phyloP scores from a whole-genome alignment of 1,284 basidiomycete genomes.

The Wolfiporia cocos region DNA sequence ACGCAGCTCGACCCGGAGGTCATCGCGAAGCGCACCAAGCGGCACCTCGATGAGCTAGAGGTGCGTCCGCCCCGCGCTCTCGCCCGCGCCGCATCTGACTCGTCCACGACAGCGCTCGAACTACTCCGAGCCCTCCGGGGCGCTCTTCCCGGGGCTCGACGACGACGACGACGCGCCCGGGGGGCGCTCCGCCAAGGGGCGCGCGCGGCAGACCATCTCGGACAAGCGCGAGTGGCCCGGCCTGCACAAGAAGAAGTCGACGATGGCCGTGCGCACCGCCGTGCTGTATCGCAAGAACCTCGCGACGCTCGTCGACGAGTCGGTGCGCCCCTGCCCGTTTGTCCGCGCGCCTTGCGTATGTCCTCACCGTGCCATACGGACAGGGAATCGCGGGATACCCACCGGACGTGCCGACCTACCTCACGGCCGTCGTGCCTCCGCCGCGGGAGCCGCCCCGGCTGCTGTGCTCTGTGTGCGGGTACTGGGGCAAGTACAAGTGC shows the following conservation, averaged over 20 bases:
- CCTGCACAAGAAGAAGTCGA: constrained; percentile 70
- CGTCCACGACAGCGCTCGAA: constrained; percentile 56
- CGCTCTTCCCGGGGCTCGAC: constrained; percentile 24
- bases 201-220: constrained; percentile 66
- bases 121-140: constrained; percentile 56
- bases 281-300: constrained; percentile 77
- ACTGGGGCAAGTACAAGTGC: constrained; percentile 61
- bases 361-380: background rate
- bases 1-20: constrained; percentile 47
- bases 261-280: constrained; percentile 70
- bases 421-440: constrained; percentile 46
- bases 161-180: constrained; percentile 30
- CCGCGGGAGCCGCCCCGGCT: constrained; percentile 44
- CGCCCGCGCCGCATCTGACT: background rate
- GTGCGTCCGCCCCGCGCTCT: constrained; percentile 29
- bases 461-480: constrained; percentile 64
- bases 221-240: constrained; percentile 51
- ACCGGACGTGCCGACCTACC: constrained; percentile 45
- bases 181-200: constrained; percentile 44
- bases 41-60: constrained; percentile 79
- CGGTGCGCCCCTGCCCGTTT: constrained; percentile 37
- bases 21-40: constrained; percentile 66
- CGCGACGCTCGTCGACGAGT: constrained; percentile 67
- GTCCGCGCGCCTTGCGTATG: background rate
- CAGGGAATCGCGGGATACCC: constrained; percentile 58